phyloP scores from a whole-genome alignment of 169 alveolate genomes.

The Plasmodium gonderi region DNA sequence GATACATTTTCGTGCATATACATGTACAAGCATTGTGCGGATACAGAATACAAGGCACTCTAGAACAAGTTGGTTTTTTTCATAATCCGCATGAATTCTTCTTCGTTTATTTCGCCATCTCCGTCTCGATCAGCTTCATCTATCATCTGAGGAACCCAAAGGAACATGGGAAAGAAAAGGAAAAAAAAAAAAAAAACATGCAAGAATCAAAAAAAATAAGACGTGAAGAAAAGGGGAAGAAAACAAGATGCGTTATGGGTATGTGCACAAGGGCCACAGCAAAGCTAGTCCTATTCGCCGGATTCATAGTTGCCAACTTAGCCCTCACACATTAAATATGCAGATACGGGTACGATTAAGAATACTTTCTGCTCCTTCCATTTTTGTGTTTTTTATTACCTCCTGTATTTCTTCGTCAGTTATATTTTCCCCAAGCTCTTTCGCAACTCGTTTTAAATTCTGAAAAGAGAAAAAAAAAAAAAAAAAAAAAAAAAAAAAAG shows the following conservation, averaged over 20 bases:
- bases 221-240: neutral
- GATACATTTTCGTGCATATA: neutral
- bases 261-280: neutral
- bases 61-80: conserved; percentile 96
- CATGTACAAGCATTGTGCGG: neutral
- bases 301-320: neutral
- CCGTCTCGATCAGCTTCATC: conserved; percentile 99
- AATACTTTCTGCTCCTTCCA: too few relatives aligned
- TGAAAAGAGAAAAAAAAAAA: conserved; percentile 77
- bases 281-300: neutral
- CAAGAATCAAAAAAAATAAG: too few relatives aligned
- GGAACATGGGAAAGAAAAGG: neutral
- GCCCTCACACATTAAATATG: too few relatives aligned
- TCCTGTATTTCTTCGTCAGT: conserved; percentile 97
- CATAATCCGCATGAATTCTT: conserved; percentile 98
- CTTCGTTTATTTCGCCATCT: conserved; percentile 97
- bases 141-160: conserved; percentile 92
- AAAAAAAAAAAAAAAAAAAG: neutral
- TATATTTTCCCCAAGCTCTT: conserved; percentile 98
- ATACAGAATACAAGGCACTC: neutral
- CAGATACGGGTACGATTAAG: too few relatives aligned
- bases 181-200: neutral
- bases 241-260: neutral
- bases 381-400: conserved; percentile 41
- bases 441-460: conserved; percentile 97